Evolutionary conservation across 306 rosid species (phyloP).

Genomic region (Betula pendula): DNA sequence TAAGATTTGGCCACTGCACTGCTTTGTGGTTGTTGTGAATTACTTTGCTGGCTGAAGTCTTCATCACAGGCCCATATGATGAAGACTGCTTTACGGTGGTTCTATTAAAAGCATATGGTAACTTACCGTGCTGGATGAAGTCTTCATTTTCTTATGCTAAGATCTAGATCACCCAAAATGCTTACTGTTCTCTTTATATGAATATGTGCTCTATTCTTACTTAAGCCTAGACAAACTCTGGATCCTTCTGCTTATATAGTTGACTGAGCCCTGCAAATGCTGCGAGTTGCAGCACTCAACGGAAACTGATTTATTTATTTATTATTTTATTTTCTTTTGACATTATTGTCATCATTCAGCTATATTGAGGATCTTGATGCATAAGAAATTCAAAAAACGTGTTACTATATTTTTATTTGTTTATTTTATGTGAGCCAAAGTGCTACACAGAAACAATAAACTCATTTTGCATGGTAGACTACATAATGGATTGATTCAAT

Average conservation of each 20-base stretch:
- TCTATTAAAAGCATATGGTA: too few relatives aligned
- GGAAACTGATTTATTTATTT: neutral
- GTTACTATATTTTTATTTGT: neutral
- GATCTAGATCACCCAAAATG: neutral
- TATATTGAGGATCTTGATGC: neutral
- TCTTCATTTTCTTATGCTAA: neutral
- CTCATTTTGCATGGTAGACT: neutral
- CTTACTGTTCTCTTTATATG: neutral
- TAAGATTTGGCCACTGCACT: neutral
- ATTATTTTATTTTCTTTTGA: neutral
- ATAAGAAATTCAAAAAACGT: neutral
- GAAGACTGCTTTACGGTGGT: neutral
- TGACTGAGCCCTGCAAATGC: neutral
- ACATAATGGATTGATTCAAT: neutral
- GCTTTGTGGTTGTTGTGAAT: neutral
- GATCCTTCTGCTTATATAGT: neutral
- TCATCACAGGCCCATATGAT: neutral
- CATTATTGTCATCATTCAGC: neutral
- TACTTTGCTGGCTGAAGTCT: neutral
- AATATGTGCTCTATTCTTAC: neutral
- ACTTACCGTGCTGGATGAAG: neutral
- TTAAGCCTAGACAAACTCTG: neutral
- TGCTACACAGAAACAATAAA: neutral
- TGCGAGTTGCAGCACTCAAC: neutral
- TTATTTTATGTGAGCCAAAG: neutral